These are phyloP conservation scores for Fusarium drepaniforme DNA, from an alignment of 2,329 filamentous ascomycete species.

Conservation along the genomic window DNA sequence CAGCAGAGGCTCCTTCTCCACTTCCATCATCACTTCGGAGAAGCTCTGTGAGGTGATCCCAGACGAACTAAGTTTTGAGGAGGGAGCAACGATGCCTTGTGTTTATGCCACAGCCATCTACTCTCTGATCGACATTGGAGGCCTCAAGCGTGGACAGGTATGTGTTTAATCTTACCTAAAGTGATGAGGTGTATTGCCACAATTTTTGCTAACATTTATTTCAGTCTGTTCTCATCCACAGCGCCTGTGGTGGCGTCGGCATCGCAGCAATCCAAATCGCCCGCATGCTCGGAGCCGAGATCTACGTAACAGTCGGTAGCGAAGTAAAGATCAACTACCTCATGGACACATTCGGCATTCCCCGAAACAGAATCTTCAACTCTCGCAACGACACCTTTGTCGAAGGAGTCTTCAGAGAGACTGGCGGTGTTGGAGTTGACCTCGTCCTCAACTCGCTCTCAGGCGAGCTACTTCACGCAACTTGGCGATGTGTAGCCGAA, in stretches of 20 bases:
- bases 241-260: slow-evolving; percentile 50
- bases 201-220: neutral
- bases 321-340: slow-evolving; percentile 52
- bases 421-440: slow-evolving; percentile 49
- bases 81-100: slow-evolving; percentile 51
- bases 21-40: slow-evolving; percentile 17
- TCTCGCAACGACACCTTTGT: slow-evolving; percentile 50
- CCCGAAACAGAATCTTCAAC: slow-evolving; percentile 49
- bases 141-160: slow-evolving; percentile 17
- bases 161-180: neutral
- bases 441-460: slow-evolving; percentile 56
- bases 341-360: slow-evolving; percentile 46
- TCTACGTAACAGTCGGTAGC: slow-evolving; percentile 53
- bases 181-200: neutral
- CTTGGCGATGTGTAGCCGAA: slow-evolving; percentile 58
- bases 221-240: slow-evolving; percentile 51
- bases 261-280: slow-evolving; percentile 48
- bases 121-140: slow-evolving; percentile 42
- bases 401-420: slow-evolving; percentile 42
- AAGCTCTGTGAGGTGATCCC: slow-evolving; percentile 49
- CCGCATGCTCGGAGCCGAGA: slow-evolving; percentile 47
- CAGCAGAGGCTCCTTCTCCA: slow-evolving; percentile 43
- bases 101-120: slow-evolving; percentile 51
- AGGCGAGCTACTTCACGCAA: slow-evolving; percentile 55
- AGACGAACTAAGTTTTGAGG: slow-evolving; percentile 48